These are phyloP conservation scores for Prunus davidiana DNA, from an alignment of 306 rosid species.

Conservation along the genomic window DNA sequence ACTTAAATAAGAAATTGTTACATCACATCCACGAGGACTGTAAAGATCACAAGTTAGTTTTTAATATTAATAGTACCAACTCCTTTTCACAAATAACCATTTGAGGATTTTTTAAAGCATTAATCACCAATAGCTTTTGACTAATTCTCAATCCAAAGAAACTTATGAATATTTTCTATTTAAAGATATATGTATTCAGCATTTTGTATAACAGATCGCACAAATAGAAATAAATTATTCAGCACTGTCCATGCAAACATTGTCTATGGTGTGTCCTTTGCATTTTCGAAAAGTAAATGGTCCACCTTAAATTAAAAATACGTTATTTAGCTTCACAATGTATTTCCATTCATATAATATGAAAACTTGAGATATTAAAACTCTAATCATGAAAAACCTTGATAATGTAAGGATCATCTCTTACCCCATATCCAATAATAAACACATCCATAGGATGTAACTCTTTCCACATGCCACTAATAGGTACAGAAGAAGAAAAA, in stretches of 20 bases:
- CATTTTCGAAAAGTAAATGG: not conserved
- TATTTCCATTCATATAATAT: not conserved
- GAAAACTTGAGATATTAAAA: not conserved
- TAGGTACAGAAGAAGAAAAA: conserved; percentile 21
- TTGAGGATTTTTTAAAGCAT: not conserved
- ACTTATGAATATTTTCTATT: not conserved
- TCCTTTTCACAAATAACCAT: not conserved
- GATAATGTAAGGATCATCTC: conserved; percentile 23
- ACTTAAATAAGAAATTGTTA: not conserved
- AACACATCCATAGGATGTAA: conserved; percentile 77
- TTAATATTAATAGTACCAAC: not conserved
- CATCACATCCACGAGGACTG: not conserved
- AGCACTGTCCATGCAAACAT: not conserved
- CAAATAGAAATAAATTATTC: not conserved
- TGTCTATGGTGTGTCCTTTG: not conserved
- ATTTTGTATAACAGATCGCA: not conserved
- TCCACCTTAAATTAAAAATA: not conserved
- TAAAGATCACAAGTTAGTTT: not conserved
- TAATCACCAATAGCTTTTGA: not conserved
- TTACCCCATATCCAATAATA: conserved; percentile 95
- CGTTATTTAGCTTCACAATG: not conserved
- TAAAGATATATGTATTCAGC: not conserved
- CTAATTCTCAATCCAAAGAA: not conserved
- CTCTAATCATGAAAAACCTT: not conserved
- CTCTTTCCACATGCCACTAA: conserved; percentile 75